Base-by-base conservation (phyloP, 2,329 filamentous ascomycete genomes). In the Thelonectria rubi region DNA sequence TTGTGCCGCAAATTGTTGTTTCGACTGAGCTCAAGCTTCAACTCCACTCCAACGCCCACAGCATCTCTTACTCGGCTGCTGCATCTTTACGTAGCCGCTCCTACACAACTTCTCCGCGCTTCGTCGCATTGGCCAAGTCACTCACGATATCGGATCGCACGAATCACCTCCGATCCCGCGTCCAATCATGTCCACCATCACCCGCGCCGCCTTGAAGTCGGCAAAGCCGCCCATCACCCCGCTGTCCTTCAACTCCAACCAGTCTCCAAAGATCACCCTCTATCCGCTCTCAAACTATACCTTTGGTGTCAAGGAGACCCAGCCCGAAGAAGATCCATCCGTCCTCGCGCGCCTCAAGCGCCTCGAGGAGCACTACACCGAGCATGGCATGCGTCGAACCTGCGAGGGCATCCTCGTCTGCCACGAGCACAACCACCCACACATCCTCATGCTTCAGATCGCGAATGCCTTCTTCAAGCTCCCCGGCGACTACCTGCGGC, bases 391-490 rank as follows among this genome's bases (percentile, higher is more conserved):
- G 95, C 90, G 95, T 60, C 90, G 95, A 58, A 98, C 95, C 17
- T 97, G 94, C 78, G 95, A 99, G 81, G 95, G 94, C 72, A 93
- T 99, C 71, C 86, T 99, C 49, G 93, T 99, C 69, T 99, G 95
- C 81, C 95, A 99, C 78, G 95, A 99, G 80, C 94, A 98, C 83
- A 98, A 97, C 80, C 95, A 98, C 78, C 95, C 95, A 14, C 95
- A 99, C 78, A 97, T 99, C 66, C 83, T 99, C 69, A 98, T 99
- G 95, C 86, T 99, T 65, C 95, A 99, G 84, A 99, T 99, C 73
- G 95, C 95, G 55, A 99, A 99, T 78, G 94, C 95, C 21, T 99
- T 99, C 82, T 99, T 99, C 84, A 99, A 99, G 82, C 86, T 99
- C 77, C 95, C 95, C 0, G 95, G 95, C 61, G 95, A 98, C 79